phyloP scores from a whole-genome alignment of 2,329 filamentous ascomycete species.

The Cladosporium colombiae region DNA sequence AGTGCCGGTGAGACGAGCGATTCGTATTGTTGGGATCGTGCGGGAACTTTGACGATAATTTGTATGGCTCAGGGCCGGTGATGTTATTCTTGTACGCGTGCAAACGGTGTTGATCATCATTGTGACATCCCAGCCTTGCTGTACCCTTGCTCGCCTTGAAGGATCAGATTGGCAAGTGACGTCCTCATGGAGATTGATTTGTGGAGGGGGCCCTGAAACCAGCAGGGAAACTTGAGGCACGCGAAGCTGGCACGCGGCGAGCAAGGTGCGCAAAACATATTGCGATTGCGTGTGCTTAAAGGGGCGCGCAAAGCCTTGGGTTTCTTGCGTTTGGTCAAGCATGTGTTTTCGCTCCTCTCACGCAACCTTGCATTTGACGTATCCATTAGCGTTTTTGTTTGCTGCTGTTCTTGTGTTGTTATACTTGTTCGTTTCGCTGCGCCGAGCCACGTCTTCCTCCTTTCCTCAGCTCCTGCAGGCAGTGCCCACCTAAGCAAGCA shows the following conservation, averaged over 20 bases:
- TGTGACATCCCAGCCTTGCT: not conserved
- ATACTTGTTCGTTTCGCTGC: not conserved
- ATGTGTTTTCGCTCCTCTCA: not conserved
- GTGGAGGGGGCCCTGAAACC: constrained; percentile 1
- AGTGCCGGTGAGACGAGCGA: not conserved
- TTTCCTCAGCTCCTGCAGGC: constrained; percentile 18
- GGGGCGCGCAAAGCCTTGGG: not conserved
- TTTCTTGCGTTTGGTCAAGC: not conserved
- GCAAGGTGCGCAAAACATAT: not conserved
- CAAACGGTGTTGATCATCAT: not conserved
- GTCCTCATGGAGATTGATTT: not conserved
- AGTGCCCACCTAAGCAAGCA: constrained; percentile 1
- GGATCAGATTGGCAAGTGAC: not conserved
- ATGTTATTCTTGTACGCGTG: not conserved
- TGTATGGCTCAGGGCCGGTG: not conserved
- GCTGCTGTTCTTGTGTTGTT: not conserved
- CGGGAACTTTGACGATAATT: not conserved
- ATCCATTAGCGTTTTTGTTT: not conserved
- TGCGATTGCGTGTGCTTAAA: constrained; percentile 5
- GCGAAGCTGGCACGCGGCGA: not conserved
- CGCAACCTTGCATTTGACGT: not conserved
- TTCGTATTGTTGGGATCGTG: no score
- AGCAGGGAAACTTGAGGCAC: not conserved
- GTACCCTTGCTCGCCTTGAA: not conserved
- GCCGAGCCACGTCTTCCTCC: constrained; percentile 3